Conservation (phyloP, 768 basidiomycete species). For the Mycena galopus region DNA sequence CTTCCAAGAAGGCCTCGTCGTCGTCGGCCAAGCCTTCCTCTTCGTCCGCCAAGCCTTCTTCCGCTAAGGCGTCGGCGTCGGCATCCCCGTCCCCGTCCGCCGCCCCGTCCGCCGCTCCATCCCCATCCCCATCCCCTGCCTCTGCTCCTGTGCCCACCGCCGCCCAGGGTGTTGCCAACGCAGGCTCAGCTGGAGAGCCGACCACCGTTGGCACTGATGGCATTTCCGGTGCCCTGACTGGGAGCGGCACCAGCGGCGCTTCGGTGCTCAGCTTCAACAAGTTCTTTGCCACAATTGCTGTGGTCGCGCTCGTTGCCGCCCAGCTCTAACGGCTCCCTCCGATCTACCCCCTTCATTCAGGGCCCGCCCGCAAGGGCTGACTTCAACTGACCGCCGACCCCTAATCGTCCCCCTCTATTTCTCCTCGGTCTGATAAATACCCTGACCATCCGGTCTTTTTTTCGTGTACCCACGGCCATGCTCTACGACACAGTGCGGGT, state of each 20-base stretch:
- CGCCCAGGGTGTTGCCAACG: constrained; percentile 7
- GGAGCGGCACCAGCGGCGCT: constrained; percentile 16
- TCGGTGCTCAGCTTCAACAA: constrained; percentile 6
- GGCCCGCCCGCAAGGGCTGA: background rate
- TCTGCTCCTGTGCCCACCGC: background rate
- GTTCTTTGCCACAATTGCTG: constrained; percentile 5
- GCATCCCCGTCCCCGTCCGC: background rate
- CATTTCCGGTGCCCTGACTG: background rate
- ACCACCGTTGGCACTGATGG: background rate
- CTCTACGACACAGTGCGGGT: background rate
- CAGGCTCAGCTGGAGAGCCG: background rate
- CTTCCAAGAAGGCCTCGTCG: constrained; percentile 2
- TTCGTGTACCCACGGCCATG: constrained; percentile 9
- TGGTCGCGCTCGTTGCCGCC: constrained; percentile 6
- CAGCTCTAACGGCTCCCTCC: constrained; percentile 5
- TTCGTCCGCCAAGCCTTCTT: constrained; percentile 1
- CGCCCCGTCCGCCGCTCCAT: background rate
- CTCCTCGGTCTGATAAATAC: background rate
- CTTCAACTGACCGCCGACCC: background rate
- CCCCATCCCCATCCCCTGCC: background rate
- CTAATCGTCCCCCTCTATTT: background rate
- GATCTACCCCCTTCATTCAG: background rate
- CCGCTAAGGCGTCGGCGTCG: constrained; percentile 15
- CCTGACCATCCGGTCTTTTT: background rate
- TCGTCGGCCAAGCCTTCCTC: background rate